Base-by-base conservation (phyloP, 352 stramenopile species). In the Phytopythium chamaehyphon region DNA sequence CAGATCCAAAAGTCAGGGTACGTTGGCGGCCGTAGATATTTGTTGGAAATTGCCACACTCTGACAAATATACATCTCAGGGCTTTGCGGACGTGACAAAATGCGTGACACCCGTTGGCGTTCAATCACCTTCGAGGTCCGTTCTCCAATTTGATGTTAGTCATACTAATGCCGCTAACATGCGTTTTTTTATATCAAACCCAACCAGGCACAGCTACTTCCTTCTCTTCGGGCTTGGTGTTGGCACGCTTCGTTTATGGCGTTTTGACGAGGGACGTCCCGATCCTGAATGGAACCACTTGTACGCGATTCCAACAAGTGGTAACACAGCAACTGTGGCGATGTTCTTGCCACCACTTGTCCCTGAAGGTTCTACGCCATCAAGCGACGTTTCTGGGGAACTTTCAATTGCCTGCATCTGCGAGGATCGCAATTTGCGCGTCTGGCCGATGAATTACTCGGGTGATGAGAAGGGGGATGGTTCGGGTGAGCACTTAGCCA, bases 191-290 rank as follows among this genome's bases (percentile, higher is more conserved):
- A 24, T 31, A 6, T 47, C 36, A 9, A 10, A 9, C n/a, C n/a
- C n/a, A n/a, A n/a, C n/a, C 21, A 47, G 49, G 21, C 46, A 52
- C 33, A 52, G 46, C 16, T 94, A 94, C 60, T 94, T 87, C 42
- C 43, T 94, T 10, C 31, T 92, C 19, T 81, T 66, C 42, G 83
- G 83, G 8, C 71, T 94, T 9, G 83, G 83, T 37, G 67, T 94
- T 45, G 76, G 76, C 11, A 85, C 61, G 7, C 53, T 92, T 21
- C 70, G 89, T 47, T 43, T 94, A 36, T 94, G 81, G 83, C 81
- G 75, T 16, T 94, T 91, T 42, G 60, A 77, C 3, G 77, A 88
- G 46, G 57, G 71, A 5, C 31, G 38, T 18, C 50, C 31, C 1
- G 52, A 62, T 5, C 40, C 71, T 6, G 47, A 69, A 3, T 88